Percentiles rank a stretch among this genome's conserved stretches.
Conservation (phyloP, 768 basidiomycete species). For the Boletus coccyginus region DNA sequence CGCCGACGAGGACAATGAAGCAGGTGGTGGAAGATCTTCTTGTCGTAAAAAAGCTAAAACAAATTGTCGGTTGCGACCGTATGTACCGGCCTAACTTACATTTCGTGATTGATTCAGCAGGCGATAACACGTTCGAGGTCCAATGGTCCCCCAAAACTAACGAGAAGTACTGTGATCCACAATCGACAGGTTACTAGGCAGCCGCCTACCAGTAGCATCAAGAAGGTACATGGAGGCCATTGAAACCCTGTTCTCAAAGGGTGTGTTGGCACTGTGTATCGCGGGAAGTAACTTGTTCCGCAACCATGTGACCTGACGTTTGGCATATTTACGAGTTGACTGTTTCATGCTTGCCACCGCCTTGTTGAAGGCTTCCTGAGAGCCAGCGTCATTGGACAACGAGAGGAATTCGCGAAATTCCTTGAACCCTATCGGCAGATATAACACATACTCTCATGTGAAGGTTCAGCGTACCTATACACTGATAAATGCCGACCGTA, state of each 20-base stretch:
- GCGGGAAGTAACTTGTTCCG: slow-evolving; percentile 84
- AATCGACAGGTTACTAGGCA: not conserved
- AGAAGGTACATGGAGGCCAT: slow-evolving; percentile 53
- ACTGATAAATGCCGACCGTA: slow-evolving; percentile 88
- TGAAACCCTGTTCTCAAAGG: slow-evolving; percentile 24
- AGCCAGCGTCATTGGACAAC: slow-evolving; percentile 36
- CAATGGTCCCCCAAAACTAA: slow-evolving; percentile 56
- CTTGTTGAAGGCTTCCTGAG: slow-evolving; percentile 43
- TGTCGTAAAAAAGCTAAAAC: slow-evolving; percentile 50
- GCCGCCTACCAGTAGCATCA: slow-evolving; percentile 60
- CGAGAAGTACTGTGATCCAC: not conserved
- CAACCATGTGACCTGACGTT: slow-evolving; percentile 90
- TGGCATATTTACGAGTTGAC: slow-evolving; percentile 88
- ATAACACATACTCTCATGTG: not conserved
- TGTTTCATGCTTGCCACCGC: slow-evolving; percentile 81
- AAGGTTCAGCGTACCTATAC: slow-evolving; percentile 63
- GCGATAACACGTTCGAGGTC: slow-evolving; percentile 50
- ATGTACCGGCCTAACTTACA: slow-evolving; percentile 34
- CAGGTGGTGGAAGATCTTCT: slow-evolving; percentile 53
- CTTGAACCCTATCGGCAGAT: slow-evolving; percentile 68
- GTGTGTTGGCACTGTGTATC: slow-evolving; percentile 45
- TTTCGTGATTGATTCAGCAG: slow-evolving; percentile 48
- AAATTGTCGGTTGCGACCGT: not conserved
- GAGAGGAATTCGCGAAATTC: slow-evolving; percentile 76
- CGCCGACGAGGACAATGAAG: slow-evolving; percentile 53